These are phyloP conservation scores for Plasmodiophora brassicae DNA, from an alignment of 208 protist genomes.

Conservation along the genomic window DNA sequence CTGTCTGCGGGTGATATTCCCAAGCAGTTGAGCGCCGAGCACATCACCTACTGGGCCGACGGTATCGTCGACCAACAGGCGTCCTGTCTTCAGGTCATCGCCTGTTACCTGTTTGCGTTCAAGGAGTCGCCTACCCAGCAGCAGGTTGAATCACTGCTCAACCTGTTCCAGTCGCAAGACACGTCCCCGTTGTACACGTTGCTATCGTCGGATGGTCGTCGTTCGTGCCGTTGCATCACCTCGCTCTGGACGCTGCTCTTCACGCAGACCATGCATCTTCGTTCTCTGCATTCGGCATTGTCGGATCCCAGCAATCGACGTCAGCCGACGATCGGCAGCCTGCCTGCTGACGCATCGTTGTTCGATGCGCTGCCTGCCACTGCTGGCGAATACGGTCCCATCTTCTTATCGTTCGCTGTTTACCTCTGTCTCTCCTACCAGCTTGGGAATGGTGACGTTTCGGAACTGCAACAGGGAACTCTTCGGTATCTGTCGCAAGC, in stretches of 20 bases:
- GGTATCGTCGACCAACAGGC: not conserved
- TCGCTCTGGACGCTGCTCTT: not conserved
- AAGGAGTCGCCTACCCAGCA: not conserved
- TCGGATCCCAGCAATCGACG: not conserved
- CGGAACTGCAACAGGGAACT: not conserved
- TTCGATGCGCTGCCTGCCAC: not conserved
- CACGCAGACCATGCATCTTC: not conserved
- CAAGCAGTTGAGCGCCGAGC: not conserved
- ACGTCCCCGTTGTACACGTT: not conserved
- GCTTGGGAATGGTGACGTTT: not conserved
- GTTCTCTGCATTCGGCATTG: not conserved
- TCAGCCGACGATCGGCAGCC: not conserved
- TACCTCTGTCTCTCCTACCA: conserved; percentile 11
- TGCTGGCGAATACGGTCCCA: not conserved
- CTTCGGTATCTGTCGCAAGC: not conserved
- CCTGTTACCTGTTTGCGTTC: not conserved
- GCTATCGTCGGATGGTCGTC: not conserved
- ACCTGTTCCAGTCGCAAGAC: not conserved
- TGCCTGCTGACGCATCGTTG: not conserved
- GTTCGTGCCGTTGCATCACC: not conserved
- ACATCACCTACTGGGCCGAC: not conserved
- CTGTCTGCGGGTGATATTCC: not conserved
- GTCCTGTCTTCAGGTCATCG: not conserved
- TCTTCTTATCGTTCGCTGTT: not conserved
- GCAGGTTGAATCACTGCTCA: not conserved